Evolutionary conservation across 2,329 filamentous ascomycete genomes (phyloP), one percentile per base, ranked within the genome.

Genomic region (Penicillium concentricum): DNA sequence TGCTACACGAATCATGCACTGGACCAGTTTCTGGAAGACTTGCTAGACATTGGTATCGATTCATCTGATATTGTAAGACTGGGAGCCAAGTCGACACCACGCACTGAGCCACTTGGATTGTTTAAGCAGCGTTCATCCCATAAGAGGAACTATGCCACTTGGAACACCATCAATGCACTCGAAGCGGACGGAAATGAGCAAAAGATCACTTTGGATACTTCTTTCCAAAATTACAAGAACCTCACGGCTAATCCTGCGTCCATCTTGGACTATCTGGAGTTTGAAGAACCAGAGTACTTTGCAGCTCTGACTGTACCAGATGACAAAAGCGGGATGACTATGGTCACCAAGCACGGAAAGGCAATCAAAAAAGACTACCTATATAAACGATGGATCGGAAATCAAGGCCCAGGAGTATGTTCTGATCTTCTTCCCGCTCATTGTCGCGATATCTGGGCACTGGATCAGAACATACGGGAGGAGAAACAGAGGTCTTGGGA

Each of bases 1-100:
- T 85, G 83, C 26, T 91, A 85, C 56, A 91, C 87, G 0, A 88
- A 90, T 51, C 87, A 91, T 69, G 86, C 89, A 44, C 70, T 89
- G 0, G 82, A 90, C 49, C 87, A 91, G 68, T 86, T 89, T 45
- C 69, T 89, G 0, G 82, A 86, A 57, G 87, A 91, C 39, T 69
- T 90, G 0, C 72, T 85, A 3, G 74, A 84, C 1, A 81, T 85
- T 32, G 86, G 85, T 0, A 84, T 91, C 7, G 63, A 76, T 0
- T 1, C 61, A 0, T 44, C 66, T 0, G 37, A 63, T 0, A 87
- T 91, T 54, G 81, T 88, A 0, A 81, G 89, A 0, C 75, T 91
- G 0, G 88, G 88, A 0, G 81, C 80, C 0, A 89, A 89, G 58
- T 82, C 66, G 0, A 84, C 80, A 0, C 26, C 65, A 0, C 68